A percentile compares a stretch with the other conserved stretches of the same genome.
phyloP scores from a whole-genome alignment of 2,329 filamentous ascomycete species.

The Aureobasidium sp. region DNA sequence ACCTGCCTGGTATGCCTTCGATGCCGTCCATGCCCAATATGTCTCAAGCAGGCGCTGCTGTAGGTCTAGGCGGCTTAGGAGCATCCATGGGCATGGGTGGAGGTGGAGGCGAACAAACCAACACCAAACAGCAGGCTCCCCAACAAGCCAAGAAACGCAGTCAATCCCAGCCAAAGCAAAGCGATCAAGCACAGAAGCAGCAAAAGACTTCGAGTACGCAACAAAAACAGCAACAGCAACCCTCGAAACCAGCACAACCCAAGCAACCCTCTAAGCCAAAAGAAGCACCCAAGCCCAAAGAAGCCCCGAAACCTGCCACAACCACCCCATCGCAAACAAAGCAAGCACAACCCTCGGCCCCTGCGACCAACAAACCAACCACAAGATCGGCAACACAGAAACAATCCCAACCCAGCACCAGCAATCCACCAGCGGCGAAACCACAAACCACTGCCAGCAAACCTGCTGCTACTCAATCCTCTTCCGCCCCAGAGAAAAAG shows the following conservation, averaged over 20 bases:
- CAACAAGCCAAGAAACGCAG: slow-evolving; percentile 13
- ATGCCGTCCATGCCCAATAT: slow-evolving; percentile 20
- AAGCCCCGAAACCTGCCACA: background rate
- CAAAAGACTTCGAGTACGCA: background rate
- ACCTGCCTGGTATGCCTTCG: slow-evolving; percentile 19
- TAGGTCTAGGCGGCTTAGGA: slow-evolving; percentile 23
- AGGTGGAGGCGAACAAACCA: slow-evolving; percentile 4
- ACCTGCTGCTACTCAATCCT: slow-evolving; percentile 4
- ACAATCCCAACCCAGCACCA: background rate
- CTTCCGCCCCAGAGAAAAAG: slow-evolving; percentile 13
- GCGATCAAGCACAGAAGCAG: slow-evolving; percentile 13
- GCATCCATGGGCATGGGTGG: slow-evolving; percentile 21
- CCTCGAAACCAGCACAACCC: background rate
- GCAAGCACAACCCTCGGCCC: background rate
- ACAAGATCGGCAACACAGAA: background rate
- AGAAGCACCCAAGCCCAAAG: background rate
- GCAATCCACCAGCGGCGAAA: slow-evolving; percentile 7
- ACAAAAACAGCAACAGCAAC: background rate
- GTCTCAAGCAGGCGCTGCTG: slow-evolving; percentile 15
- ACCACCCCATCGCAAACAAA: background rate
- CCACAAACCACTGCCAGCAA: slow-evolving; percentile 11
- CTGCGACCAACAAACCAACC: background rate
- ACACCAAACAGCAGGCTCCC: background rate
- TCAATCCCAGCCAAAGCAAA: slow-evolving; percentile 9
- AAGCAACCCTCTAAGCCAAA: background rate